These are phyloP conservation scores for Venturia oleaginea DNA, from an alignment of 2,329 filamentous ascomycete genomes.

Conservation along the genomic window DNA sequence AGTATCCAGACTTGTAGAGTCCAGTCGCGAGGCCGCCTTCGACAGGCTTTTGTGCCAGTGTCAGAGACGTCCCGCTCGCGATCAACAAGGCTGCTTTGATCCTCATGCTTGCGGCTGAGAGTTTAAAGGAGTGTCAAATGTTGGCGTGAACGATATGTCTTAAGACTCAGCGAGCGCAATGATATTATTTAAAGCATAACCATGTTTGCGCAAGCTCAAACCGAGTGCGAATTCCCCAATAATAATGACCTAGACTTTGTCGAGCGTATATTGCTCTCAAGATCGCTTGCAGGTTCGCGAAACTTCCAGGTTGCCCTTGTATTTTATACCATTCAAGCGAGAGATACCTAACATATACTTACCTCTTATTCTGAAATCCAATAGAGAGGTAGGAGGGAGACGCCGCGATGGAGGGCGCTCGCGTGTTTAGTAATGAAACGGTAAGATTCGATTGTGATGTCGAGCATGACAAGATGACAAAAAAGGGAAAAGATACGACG, in stretches of 20 bases:
- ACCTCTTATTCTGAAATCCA: too few relatives aligned
- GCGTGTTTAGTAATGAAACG: background rate
- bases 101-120: background rate
- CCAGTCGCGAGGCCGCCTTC: constrained; percentile 33
- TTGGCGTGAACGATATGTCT: background rate
- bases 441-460: background rate
- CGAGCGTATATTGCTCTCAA: background rate
- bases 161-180: background rate
- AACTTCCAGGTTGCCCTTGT: background rate
- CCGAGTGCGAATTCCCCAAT: background rate
- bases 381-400: too few relatives aligned
- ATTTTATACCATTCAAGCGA: background rate
- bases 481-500: background rate
- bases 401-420: too few relatives aligned
- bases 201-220: background rate
- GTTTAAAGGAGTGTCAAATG: background rate
- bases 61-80: background rate
- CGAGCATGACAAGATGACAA: background rate
- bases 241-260: background rate
- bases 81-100: background rate
- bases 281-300: background rate
- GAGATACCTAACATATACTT: too few relatives aligned
- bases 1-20: constrained; percentile 10
- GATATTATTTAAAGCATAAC: background rate
- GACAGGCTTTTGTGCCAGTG: background rate